Evolutionary conservation across 2,329 filamentous ascomycete genomes (phyloP).

Genomic region (Metarhizium sp.): DNA sequence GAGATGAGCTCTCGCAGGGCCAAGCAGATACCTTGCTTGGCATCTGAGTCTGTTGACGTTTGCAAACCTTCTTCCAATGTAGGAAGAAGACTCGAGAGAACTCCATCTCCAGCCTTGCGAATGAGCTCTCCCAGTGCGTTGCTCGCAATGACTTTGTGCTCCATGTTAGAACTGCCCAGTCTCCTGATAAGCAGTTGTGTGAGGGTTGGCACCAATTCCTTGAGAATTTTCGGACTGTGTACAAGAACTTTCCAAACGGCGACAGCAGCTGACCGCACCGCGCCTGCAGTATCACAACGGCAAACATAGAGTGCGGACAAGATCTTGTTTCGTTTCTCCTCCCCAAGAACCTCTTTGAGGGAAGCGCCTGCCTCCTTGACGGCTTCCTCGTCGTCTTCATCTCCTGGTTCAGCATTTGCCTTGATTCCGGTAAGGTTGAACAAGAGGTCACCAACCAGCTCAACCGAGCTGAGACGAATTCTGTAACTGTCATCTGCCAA

Average conservation of each 20-base stretch:
- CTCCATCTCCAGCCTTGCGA: slow-evolving; percentile 89
- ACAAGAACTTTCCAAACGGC: slow-evolving; percentile 96
- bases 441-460: slow-evolving; percentile 89
- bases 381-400: slow-evolving; percentile 67
- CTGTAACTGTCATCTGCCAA: slow-evolving; percentile 96
- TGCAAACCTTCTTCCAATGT: slow-evolving; percentile 88
- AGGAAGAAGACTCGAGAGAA: slow-evolving; percentile 77
- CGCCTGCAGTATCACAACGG: slow-evolving; percentile 87
- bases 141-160: slow-evolving; percentile 97
- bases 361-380: slow-evolving; percentile 84
- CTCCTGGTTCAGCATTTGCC: slow-evolving; percentile 64
- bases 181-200: slow-evolving; percentile 91
- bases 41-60: slow-evolving; percentile 80
- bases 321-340: slow-evolving; percentile 94
- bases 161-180: slow-evolving; percentile 91
- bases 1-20: slow-evolving; percentile 88
- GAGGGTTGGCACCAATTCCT: slow-evolving; percentile 89
- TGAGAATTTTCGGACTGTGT: slow-evolving; percentile 81
- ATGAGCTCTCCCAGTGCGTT: slow-evolving; percentile 96
- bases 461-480: slow-evolving; percentile 95
- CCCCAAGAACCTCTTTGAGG: slow-evolving; percentile 86
- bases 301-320: slow-evolving; percentile 96
- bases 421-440: slow-evolving; percentile 97
- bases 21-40: slow-evolving; percentile 95
- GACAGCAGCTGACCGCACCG: slow-evolving; percentile 83